Conservation (phyloP, 495 filamentous ascomycete species). For the Aspergillus bertholletiae region DNA sequence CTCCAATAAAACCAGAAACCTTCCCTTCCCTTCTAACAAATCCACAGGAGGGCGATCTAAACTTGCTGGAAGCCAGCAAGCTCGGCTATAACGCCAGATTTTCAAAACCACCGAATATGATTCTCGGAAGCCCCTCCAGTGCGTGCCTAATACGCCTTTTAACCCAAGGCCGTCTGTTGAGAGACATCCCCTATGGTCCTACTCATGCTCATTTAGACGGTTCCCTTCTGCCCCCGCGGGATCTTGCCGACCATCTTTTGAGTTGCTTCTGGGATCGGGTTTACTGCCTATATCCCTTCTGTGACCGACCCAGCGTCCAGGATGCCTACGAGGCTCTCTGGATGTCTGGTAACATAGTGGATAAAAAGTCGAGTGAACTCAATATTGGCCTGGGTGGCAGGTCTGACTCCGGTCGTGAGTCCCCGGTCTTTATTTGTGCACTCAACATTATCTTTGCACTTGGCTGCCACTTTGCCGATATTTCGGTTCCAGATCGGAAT, state of each 20-base stretch:
- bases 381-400: slow-evolving; percentile 40
- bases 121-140: slow-evolving; percentile 41
- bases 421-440: slow-evolving; percentile 42
- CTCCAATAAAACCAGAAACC: neutral
- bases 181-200: neutral
- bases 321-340: slow-evolving; percentile 42
- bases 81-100: slow-evolving; percentile 2
- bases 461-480: slow-evolving; percentile 42
- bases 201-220: slow-evolving; percentile 23
- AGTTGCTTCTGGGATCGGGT: slow-evolving; percentile 38
- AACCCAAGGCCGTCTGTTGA: slow-evolving; percentile 22
- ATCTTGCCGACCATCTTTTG: slow-evolving; percentile 43
- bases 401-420: slow-evolving; percentile 33
- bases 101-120: slow-evolving; percentile 28
- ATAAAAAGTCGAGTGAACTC: slow-evolving; percentile 15
- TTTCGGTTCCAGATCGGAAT: slow-evolving; percentile 31
- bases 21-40: neutral
- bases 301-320: slow-evolving; percentile 42
- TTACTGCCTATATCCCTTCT: slow-evolving; percentile 42
- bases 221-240: slow-evolving; percentile 37
- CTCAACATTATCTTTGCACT: slow-evolving; percentile 45
- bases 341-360: slow-evolving; percentile 24
- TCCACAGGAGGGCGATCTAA: neutral
- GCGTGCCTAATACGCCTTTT: slow-evolving; percentile 40
- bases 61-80: neutral